Evolutionary conservation across 306 rosid genomes (phyloP), one percentile per base, ranked within the genome.

Genomic region (Ammopiptanthus mongolicus): DNA sequence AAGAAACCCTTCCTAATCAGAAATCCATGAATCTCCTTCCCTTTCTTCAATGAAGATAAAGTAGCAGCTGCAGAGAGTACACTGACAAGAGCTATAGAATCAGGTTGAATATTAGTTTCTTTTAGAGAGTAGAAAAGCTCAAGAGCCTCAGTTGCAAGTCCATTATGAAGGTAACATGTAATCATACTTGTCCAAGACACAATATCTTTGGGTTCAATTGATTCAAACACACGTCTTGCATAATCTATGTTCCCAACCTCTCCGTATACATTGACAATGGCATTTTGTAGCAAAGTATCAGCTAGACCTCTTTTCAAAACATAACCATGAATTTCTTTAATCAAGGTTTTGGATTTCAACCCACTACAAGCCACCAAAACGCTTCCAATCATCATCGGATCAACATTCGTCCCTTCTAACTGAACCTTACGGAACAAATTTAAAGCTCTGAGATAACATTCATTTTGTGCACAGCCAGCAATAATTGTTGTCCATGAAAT

Each of bases 181-280:
- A 87, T 87, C 91, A 91, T 83, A 84, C 93, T 86, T 6, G 97
- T 91, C 93, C 96, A 91, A 75, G 97, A 86, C 77, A 91, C 90
- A 33, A 91, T 76, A 80, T 86, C 90, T 80, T 89, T 87, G 28
- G 78, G 73, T 65, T 79, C 82, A 48, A 89, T 89, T 62, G 80
- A 65, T 76, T 81, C 69, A 77, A 89, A 91, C 67, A 80, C 41
- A 31, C 69, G 63, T 44, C 52, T 69, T 34, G 97, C 96, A 1
- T 84, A 87, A 17, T 79, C 84, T 47, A 70, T 8, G 71, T 34
- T 52, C 59, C 83, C 84, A 31, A 86, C 78, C 74, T 84, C 90
- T 62, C 97, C 89, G 34, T 89, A 91, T 47, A 81, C 83, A 63
- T 76, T 80, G 39, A 91, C 82, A 36, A 84, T 72, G 42, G 95